phyloP scores from a whole-genome alignment of 306 rosid genomes.

The Dryas octopetala region DNA sequence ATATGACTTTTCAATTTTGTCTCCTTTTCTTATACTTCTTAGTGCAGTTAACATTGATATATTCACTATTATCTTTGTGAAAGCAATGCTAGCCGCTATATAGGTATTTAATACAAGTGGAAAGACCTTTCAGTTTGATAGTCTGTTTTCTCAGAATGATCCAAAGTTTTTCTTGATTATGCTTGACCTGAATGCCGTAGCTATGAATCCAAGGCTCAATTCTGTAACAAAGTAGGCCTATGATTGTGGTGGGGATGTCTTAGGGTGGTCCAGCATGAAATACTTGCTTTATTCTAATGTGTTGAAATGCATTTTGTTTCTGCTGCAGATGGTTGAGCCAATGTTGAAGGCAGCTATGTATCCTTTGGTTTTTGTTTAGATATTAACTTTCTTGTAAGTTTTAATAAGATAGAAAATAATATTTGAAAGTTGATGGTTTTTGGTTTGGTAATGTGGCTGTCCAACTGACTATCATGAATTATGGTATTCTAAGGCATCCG shows the following conservation, averaged over 20 bases:
- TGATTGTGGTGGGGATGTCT: neutral
- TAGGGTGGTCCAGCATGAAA: neutral
- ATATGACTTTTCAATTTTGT: neutral
- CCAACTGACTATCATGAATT: neutral
- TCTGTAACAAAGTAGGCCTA: neutral
- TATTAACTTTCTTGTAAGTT: slow-evolving; percentile 8
- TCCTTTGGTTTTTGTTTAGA: slow-evolving; percentile 44
- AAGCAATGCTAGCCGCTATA: neutral
- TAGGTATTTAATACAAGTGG: neutral
- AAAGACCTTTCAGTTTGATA: neutral
- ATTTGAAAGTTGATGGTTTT: neutral
- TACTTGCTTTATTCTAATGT: neutral
- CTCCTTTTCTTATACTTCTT: neutral
- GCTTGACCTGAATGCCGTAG: neutral
- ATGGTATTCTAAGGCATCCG: neutral
- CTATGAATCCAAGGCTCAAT: neutral
- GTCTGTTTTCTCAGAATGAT: neutral
- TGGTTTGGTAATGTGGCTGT: slow-evolving; percentile 6
- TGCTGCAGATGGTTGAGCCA: slow-evolving; percentile 88
- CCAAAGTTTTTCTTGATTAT: neutral
- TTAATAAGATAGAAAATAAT: neutral
- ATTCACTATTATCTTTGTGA: neutral
- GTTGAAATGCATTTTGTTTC: slow-evolving; percentile 17
- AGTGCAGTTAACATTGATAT: neutral
- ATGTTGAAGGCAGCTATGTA: slow-evolving; percentile 85